A percentile compares a stretch with the other conserved stretches of the same genome.
phyloP scores from a whole-genome alignment of 768 basidiomycete genomes.

The Pleurotus tuber-regium region DNA sequence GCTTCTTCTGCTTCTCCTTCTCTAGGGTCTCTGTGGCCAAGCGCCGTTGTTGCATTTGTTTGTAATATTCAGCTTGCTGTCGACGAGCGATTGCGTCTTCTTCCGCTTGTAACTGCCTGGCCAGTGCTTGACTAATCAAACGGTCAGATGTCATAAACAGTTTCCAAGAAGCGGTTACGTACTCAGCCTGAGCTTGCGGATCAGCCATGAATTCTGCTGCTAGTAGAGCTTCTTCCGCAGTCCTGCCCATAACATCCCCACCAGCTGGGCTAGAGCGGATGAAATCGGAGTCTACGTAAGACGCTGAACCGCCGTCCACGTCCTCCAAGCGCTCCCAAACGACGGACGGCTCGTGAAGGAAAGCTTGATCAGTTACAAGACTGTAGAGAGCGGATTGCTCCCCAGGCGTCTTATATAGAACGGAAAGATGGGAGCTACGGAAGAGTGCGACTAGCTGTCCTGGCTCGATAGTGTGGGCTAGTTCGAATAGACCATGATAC shows the following conservation, averaged over 20 bases:
- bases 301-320: constrained; percentile 74
- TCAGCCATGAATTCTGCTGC: constrained; percentile 43
- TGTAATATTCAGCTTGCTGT: constrained; percentile 22
- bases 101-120: constrained; percentile 75
- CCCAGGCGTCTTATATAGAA: constrained; percentile 64
- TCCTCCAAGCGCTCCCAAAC: constrained; percentile 93
- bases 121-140: constrained; percentile 56
- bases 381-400: constrained; percentile 55
- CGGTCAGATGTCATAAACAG: constrained; percentile 5
- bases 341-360: constrained; percentile 71
- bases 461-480: constrained; percentile 59
- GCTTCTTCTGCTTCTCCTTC: constrained; percentile 5
- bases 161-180: constrained; percentile 23
- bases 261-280: constrained; percentile 63
- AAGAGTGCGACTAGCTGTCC: constrained; percentile 77
- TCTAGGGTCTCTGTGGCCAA: not conserved
- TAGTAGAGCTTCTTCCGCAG: constrained; percentile 57
- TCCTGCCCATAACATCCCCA: constrained; percentile 77
- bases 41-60: constrained; percentile 9
- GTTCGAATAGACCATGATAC: constrained; percentile 82
- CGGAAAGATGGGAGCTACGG: constrained; percentile 86
- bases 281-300: constrained; percentile 78
- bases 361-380: constrained; percentile 84
- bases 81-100: constrained; percentile 59
- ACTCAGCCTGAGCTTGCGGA: constrained; percentile 56